Conservation (phyloP, 2,329 filamentous ascomycete species). For the Cercospora sp. region DNA sequence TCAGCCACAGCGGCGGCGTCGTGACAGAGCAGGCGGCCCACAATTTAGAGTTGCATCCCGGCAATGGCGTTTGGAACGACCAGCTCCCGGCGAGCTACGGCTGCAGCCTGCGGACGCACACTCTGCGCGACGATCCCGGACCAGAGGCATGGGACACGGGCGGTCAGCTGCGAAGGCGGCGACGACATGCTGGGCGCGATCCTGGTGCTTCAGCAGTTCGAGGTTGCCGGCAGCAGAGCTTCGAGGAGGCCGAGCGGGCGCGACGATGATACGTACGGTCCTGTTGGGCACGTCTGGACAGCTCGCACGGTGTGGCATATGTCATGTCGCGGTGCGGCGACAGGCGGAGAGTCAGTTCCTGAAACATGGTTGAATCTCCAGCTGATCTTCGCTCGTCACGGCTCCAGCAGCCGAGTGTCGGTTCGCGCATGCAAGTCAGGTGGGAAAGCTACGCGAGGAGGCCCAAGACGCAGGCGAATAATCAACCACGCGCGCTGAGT, state of each 20-base stretch:
- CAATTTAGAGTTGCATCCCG: conserved; percentile 9
- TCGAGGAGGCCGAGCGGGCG: background rate
- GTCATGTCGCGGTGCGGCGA: conserved; percentile 16
- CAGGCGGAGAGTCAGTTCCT: conserved; percentile 13
- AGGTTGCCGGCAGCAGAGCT: background rate
- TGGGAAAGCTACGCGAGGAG: conserved; percentile 12
- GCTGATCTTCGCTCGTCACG: conserved; percentile 16
- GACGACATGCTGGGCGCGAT: background rate
- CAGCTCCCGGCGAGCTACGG: conserved; percentile 7
- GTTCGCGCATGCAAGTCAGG: conserved; percentile 19
- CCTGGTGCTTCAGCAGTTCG: background rate
- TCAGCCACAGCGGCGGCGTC: conserved; percentile 9
- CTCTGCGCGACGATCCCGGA: background rate
- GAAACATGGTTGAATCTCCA: conserved; percentile 23
- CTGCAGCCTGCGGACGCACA: conserved; percentile 8
- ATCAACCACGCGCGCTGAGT: conserved; percentile 11
- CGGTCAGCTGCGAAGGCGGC: conserved; percentile 5
- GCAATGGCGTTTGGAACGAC: conserved; percentile 7
- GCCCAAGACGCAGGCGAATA: conserved; percentile 1
- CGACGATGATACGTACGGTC: background rate
- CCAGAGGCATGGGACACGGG: conserved; percentile 6
- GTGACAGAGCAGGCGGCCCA: conserved; percentile 1
- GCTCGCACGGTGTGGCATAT: conserved; percentile 2
- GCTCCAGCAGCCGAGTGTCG: conserved; percentile 14
- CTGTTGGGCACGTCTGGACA: background rate